These are phyloP conservation scores for Pseudoperonospora humuli DNA, from an alignment of 352 stramenopile genomes.

Conservation along the genomic window DNA sequence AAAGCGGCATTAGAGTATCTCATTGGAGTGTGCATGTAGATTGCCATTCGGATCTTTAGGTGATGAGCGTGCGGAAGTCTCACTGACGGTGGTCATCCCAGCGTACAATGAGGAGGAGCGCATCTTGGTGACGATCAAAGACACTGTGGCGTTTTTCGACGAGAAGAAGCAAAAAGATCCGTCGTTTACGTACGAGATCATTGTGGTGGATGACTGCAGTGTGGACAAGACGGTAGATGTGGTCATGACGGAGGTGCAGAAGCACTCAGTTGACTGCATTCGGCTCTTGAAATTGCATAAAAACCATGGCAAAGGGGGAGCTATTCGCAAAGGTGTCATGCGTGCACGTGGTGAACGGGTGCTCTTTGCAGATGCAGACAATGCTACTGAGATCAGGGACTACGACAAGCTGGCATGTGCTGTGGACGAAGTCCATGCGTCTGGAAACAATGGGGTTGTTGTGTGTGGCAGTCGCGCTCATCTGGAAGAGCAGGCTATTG, in stretches of 20 bases:
- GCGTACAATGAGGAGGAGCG: constrained; percentile 93
- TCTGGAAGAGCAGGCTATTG: constrained; percentile 78
- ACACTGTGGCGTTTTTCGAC: constrained; percentile 85
- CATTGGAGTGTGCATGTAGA: constrained; percentile 17
- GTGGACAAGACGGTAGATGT: constrained; percentile 73
- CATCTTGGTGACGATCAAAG: constrained; percentile 87
- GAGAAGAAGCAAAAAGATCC: constrained; percentile 37
- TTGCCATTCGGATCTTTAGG: constrained; percentile 51
- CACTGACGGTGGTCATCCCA: constrained; percentile 89
- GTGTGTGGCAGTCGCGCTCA: constrained; percentile 88
- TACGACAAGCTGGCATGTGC: constrained; percentile 68
- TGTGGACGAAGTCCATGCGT: constrained; percentile 29
- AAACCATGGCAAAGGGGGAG: constrained; percentile 90
- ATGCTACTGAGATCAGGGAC: constrained; percentile 88
- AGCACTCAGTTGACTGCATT: constrained; percentile 43
- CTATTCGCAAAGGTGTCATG: constrained; percentile 85
- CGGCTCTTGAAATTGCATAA: constrained; percentile 69
- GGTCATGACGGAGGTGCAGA: constrained; percentile 44
- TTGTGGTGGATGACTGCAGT: constrained; percentile 92
- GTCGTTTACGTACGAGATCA: constrained; percentile 74
- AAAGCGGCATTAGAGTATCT: not conserved
- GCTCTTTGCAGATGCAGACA: constrained; percentile 90
- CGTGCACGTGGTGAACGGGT: constrained; percentile 69
- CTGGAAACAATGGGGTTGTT: constrained; percentile 42
- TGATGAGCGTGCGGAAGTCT: constrained; percentile 40